phyloP scores from a whole-genome alignment of 306 rosid genomes.

The Macrotyloma uniflorum region DNA sequence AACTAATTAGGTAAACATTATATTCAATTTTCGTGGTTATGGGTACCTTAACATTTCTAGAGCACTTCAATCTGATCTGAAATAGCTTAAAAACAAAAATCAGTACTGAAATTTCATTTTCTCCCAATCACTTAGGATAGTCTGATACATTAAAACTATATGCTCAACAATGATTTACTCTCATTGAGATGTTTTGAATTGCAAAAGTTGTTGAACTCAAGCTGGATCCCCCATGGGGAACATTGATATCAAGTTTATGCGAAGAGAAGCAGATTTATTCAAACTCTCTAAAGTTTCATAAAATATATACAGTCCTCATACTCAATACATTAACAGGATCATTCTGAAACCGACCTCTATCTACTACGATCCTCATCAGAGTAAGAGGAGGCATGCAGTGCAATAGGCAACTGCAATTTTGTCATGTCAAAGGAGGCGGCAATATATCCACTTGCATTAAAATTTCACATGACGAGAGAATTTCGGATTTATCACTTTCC shows the following conservation, averaged over 20 bases:
- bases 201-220: slow-evolving; percentile 3
- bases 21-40: neutral
- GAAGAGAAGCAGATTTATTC: neutral
- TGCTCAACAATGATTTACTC: neutral
- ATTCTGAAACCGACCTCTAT: neutral
- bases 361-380: neutral
- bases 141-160: neutral
- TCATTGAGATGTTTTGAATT: neutral
- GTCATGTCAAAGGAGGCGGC: neutral
- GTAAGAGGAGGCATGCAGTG: neutral
- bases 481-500: no score
- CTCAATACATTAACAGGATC: neutral
- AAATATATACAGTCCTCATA: neutral
- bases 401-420: neutral
- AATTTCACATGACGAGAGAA: neutral
- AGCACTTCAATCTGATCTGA: neutral
- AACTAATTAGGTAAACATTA: neutral
- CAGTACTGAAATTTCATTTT: neutral
- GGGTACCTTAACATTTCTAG: neutral
- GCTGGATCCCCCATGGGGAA: neutral
- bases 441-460: neutral
- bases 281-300: neutral
- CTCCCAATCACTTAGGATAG: slow-evolving; percentile 5
- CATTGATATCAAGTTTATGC: neutral
- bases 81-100: neutral